Conservation (phyloP, 1,139 yeast genomes). For the Candida glucosophila region DNA sequence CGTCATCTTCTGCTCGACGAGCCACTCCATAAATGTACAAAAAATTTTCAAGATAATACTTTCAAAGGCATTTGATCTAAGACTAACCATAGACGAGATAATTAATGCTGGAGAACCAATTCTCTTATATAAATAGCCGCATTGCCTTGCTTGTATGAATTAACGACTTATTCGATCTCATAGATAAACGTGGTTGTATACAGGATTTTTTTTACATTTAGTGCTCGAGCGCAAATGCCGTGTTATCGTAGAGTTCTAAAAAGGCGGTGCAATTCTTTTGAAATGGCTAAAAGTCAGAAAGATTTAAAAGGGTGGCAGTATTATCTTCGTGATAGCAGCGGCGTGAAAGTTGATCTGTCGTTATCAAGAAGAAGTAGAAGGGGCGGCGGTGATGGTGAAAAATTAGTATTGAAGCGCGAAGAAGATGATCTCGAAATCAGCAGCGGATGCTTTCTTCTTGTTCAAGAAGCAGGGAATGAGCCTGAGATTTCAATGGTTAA, state of each 20-base stretch:
- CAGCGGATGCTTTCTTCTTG: constrained; percentile 32
- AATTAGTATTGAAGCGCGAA: constrained; percentile 16
- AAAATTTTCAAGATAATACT: constrained; percentile 88
- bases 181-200: not conserved
- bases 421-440: constrained; percentile 28
- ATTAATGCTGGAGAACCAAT: constrained; percentile 83
- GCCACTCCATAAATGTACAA: constrained; percentile 89
- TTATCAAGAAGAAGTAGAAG: constrained; percentile 13
- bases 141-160: not conserved
- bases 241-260: not conserved
- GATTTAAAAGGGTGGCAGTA: constrained; percentile 28
- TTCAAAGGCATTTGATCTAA: constrained; percentile 86
- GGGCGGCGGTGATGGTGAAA: constrained; percentile 7
- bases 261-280: not conserved
- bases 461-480: constrained; percentile 11
- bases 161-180: not conserved
- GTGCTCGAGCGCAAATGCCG: not conserved
- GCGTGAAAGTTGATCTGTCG: not conserved
- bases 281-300: constrained; percentile 16
- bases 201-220: too few relatives aligned
- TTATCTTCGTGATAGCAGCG: constrained; percentile 7
- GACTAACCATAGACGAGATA: constrained; percentile 77
- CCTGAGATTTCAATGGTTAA: constrained; percentile 29
- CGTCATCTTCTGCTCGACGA: constrained; percentile 83
- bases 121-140: constrained; percentile 53